Base-by-base conservation (phyloP, 495 filamentous ascomycete genomes). In the Penicillium manginii region DNA sequence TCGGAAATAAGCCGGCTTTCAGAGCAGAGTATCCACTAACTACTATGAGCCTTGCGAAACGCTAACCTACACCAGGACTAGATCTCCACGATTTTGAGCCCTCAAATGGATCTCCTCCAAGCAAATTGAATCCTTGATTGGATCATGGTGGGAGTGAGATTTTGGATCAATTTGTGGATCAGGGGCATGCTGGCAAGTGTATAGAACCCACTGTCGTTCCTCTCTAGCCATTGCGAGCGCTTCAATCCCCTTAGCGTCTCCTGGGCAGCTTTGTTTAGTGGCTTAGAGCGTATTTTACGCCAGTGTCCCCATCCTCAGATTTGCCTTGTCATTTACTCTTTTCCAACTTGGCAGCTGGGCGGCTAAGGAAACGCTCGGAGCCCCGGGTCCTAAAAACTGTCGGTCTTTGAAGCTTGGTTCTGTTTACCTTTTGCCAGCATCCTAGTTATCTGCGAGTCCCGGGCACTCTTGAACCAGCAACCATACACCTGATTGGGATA, bases 111-210 rank as follows among this genome's bases (percentile, higher is more conserved):
- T n/a, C 42, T 35, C 50, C 3, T 37, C 18, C 17, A 18, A 40
- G 32, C 2, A 52, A 22, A 40, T n/a, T 52, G 22, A 5, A 6
- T 15, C 19, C 50, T 22, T 52, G 50, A 52, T 52, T 40, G 50
- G 50, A 7, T 22, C 17, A 21, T 2, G 17, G 19, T n/a, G 33
- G n/a, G 33, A 21, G 15, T 37, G 12, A 52, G 50, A 40, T 52
- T 23, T 39, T 33, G 11, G 50, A n/a, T 18, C 40, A 21, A 43
- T 9, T 17, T 19, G 40, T 43, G 15, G 40, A n/a, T 43, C 15
- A 17, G 8, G 17, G 17, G n/a, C 15, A 18, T 43, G 17, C 8
- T 43, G 17, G 40, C 40, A n/a, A 9, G 40, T 14, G n/a, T 42
- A 43, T 43, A 12, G 40, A 43, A 19, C 17, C 40, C 40, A 43